Evolutionary conservation across 2,329 filamentous ascomycete genomes (phyloP), one percentile per base, ranked within the genome.

Genomic region (Didymella pomorum): DNA sequence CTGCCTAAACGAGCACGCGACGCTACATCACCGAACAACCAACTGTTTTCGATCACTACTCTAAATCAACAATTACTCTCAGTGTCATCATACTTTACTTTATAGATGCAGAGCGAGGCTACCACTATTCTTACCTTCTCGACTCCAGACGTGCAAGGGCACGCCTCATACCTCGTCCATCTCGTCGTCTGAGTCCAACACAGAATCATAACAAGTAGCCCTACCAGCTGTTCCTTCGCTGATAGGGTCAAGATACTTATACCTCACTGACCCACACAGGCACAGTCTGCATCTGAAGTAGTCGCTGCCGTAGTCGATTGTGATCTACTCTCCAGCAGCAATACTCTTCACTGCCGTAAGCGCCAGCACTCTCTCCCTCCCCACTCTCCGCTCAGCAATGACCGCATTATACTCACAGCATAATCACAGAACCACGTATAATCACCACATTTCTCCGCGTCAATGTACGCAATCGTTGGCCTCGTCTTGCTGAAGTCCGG

Each of bases 381-480:
- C 62, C 1, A 58, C 59, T 11, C 58, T 53, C 18, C 12, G 33
- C 33, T 59, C 46, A 8, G 8, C 26, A 31, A 60, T 52, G 14
- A 53, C 45, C 2, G 50, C 56, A 39, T 62, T 60, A 20, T 50
- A 43, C 2, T 58, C 53, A 37, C 62, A 64, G 31, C 31, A 26
- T 64, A 56, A 29, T 62, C 62, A 28, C 51, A 52, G 29, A 64
- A 64, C 11, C 62, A 29, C n/a, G 48, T 52, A 14, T 56, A 60
- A 44, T 52, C 53, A 1, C 53, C 56, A 8, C 20, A 50, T 8
- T 47, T 14, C 39, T 43, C 53, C 0, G 56, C 50, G 47, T 62
- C 62, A 14, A 64, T 42, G 20, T 52, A 57, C 1, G 52, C 62
- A 3, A 44, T 26, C 5, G 20, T 12, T 1, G 28, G 28, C 20